These are phyloP conservation scores for Yarrowia sp. DNA, from an alignment of 805 yeast species.

Conservation along the genomic window DNA sequence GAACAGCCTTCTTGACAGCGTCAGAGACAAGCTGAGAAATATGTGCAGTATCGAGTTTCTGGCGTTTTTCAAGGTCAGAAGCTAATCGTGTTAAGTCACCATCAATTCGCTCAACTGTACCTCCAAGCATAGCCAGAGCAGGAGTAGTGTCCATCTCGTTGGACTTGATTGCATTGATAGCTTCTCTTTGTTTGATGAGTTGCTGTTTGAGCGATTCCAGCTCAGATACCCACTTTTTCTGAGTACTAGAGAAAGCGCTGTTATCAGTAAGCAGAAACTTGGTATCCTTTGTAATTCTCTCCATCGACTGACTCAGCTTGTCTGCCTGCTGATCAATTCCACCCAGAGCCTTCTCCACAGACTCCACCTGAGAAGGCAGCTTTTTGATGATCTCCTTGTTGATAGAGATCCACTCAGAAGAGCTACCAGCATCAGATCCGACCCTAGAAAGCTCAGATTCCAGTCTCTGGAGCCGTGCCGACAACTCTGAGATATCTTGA, in stretches of 20 bases:
- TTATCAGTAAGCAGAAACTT: background rate
- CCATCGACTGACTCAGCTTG: background rate
- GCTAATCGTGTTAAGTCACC: background rate
- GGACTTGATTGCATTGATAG: constrained; percentile 12
- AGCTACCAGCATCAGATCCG: background rate
- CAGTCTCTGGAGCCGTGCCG: background rate
- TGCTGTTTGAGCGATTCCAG: constrained; percentile 16
- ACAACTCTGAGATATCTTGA: background rate
- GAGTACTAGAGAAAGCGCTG: background rate
- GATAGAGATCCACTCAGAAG: constrained; percentile 8
- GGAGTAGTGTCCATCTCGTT: constrained; percentile 2
- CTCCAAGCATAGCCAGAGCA: constrained; percentile 2
- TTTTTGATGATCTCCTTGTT: background rate
- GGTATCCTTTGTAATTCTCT: background rate
- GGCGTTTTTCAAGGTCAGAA: constrained; percentile 1
- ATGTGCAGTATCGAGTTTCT: background rate
- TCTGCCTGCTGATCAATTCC: background rate
- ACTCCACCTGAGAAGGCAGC: background rate
- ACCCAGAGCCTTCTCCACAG: constrained; percentile 1
- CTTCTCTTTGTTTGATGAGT: constrained; percentile 2
- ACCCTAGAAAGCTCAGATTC: background rate
- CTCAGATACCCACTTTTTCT: background rate
- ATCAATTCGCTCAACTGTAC: constrained; percentile 16
- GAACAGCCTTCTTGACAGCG: background rate
- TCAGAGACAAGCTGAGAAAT: background rate